Percentiles rank a stretch among this genome's conserved stretches.
phyloP scores from a whole-genome alignment of 768 basidiomycete genomes.

The Tephrocybe sp. region DNA sequence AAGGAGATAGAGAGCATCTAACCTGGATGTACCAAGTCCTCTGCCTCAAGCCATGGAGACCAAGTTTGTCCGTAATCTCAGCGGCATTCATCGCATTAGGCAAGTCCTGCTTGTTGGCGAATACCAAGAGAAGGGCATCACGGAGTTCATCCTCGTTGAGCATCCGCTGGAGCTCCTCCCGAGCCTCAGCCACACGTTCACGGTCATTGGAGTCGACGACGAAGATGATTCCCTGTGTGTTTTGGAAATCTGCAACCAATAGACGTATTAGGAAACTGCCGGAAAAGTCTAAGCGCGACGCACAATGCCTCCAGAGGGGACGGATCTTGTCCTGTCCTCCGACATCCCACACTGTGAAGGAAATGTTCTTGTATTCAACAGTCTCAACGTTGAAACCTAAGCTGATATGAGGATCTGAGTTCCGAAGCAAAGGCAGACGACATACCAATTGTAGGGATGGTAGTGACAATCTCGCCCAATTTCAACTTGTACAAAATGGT shows the following conservation, averaged over 20 bases:
- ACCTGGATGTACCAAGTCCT: constrained; percentile 98
- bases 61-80: constrained; percentile 99
- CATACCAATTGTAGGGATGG: constrained; percentile 98
- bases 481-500: constrained; percentile 99
- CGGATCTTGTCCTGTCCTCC: constrained; percentile 99
- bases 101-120: constrained; percentile 99
- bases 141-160: constrained; percentile 99
- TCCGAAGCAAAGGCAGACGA: constrained; percentile 19
- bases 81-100: constrained; percentile 99
- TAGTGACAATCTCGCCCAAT: constrained; percentile 99
- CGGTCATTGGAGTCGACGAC: constrained; percentile 99
- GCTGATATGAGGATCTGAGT: constrained; percentile 21
- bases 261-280: constrained; percentile 17
- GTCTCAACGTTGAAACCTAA: constrained; percentile 99
- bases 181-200: constrained; percentile 98
- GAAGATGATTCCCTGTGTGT: constrained; percentile 99
- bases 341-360: constrained; percentile 99
- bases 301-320: constrained; percentile 99
- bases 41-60: constrained; percentile 95
- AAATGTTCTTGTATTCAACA: constrained; percentile 99
- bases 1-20: constrained; percentile 24
- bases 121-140: constrained; percentile 96
- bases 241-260: constrained; percentile 90
- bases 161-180: constrained; percentile 99
- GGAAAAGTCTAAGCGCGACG: constrained; percentile 35